A percentile compares a stretch with the other conserved stretches of the same genome.
Conservation (phyloP, 768 basidiomycete species). For the Xerocomellus dryophilus region DNA sequence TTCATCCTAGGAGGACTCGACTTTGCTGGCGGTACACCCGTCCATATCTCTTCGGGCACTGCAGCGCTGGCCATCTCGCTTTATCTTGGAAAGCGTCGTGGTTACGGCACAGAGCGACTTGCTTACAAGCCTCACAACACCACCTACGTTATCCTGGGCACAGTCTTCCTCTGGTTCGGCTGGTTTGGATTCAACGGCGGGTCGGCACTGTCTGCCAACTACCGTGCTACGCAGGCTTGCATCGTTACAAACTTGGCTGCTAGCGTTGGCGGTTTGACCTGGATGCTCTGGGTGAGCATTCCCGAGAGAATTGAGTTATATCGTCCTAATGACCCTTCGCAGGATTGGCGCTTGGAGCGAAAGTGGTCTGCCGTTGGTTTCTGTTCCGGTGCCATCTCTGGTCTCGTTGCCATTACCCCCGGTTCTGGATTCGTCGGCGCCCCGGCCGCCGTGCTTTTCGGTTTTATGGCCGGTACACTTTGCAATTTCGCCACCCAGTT, state of each 20-base stretch:
- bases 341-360: slow-evolving; percentile 89
- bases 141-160: slow-evolving; percentile 90
- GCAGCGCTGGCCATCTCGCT: slow-evolving; percentile 89
- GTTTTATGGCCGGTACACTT: slow-evolving; percentile 74
- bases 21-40: slow-evolving; percentile 94
- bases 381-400: slow-evolving; percentile 91
- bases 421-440: slow-evolving; percentile 78
- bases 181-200: slow-evolving; percentile 98
- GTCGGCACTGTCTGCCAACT: slow-evolving; percentile 82
- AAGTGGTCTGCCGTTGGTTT: slow-evolving; percentile 95
- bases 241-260: slow-evolving; percentile 94
- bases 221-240: slow-evolving; percentile 84
- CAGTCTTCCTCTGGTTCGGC: slow-evolving; percentile 89
- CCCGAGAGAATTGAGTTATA: background rate
- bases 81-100: slow-evolving; percentile 87
- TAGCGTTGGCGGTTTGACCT: slow-evolving; percentile 80
- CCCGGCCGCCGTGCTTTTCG: slow-evolving; percentile 82
- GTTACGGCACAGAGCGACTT: slow-evolving; percentile 86
- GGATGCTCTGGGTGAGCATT: slow-evolving; percentile 79
- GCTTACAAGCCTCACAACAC: slow-evolving; percentile 96
- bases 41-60: slow-evolving; percentile 92
- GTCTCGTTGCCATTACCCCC: slow-evolving; percentile 88
- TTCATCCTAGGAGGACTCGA: slow-evolving; percentile 79
- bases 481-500: slow-evolving; percentile 97
- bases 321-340: background rate